These are phyloP conservation scores for Camelina neglecta DNA, from an alignment of 345 rosid species.

Conservation along the genomic window DNA sequence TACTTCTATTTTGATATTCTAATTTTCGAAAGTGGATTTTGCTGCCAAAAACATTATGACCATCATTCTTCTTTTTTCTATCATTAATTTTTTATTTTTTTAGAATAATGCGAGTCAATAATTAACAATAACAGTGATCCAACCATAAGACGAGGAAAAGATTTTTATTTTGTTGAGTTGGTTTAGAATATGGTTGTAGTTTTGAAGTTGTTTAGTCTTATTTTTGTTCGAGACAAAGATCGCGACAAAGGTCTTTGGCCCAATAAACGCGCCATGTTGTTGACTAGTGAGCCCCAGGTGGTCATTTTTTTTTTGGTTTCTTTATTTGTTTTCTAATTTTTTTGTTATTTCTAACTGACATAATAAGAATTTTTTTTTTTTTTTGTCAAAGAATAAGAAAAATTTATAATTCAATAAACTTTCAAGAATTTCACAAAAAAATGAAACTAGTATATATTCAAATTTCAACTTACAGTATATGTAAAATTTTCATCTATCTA, in stretches of 20 bases:
- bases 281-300: conserved; percentile 38
- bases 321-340: not conserved
- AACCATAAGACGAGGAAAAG: conserved; percentile 33
- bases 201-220: conserved; percentile 5
- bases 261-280: conserved; percentile 36
- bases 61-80: conserved; percentile 39
- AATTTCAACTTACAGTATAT: not conserved
- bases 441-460: not conserved
- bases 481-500: not conserved
- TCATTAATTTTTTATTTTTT: not conserved
- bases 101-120: conserved; percentile 20
- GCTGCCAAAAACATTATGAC: conserved; percentile 48
- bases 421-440: not conserved
- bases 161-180: conserved; percentile 11
- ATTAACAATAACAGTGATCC: conserved; percentile 39
- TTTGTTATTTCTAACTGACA: conserved; percentile 10
- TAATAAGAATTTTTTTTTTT: no score
- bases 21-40: conserved; percentile 38
- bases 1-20: conserved; percentile 5
- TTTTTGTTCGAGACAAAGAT: conserved; percentile 34
- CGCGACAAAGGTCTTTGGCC: conserved; percentile 37
- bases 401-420: not conserved
- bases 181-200: conserved; percentile 1
- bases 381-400: no score
- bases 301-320: not conserved